Conservation (phyloP, 1,284 basidiomycete species). For the Rhodotorula sp. region DNA sequence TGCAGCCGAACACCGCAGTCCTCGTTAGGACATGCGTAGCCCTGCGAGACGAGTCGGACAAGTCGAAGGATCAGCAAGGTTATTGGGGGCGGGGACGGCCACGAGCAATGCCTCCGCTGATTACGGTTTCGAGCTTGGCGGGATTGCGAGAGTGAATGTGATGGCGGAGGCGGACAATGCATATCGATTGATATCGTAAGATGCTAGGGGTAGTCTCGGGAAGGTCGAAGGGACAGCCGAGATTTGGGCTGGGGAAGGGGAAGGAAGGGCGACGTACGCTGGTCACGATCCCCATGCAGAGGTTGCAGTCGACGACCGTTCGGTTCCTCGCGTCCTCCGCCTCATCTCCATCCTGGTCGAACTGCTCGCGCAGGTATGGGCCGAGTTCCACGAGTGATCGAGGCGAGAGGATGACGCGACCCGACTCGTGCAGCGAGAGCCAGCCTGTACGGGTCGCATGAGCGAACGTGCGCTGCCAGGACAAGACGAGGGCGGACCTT, state of each 20-base stretch:
- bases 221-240: neutral
- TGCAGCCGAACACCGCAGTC: constrained; percentile 69
- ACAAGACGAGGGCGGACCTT: constrained; percentile 53
- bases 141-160: too few species aligned
- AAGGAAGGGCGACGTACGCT: constrained; percentile 17
- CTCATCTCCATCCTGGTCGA: constrained; percentile 54
- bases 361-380: constrained; percentile 70
- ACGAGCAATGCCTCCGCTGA: constrained; percentile 51
- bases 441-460: constrained; percentile 27
- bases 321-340: constrained; percentile 11
- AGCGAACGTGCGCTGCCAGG: neutral
- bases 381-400: constrained; percentile 71
- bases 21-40: constrained; percentile 61
- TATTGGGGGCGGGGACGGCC: neutral
- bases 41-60: constrained; percentile 46
- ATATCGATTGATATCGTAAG: too few species aligned
- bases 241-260: neutral
- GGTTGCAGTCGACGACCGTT: constrained; percentile 63
- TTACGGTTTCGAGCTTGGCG: too few species aligned
- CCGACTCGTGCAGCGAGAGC: constrained; percentile 30
- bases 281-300: constrained; percentile 65
- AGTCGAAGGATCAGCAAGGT: constrained; percentile 31
- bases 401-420: constrained; percentile 65
- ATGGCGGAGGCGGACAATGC: too few species aligned
- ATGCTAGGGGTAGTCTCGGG: constrained; percentile 51